Base-by-base conservation (phyloP, 371 early-diverging fungal species). In the Synchytrium microbalum region DNA sequence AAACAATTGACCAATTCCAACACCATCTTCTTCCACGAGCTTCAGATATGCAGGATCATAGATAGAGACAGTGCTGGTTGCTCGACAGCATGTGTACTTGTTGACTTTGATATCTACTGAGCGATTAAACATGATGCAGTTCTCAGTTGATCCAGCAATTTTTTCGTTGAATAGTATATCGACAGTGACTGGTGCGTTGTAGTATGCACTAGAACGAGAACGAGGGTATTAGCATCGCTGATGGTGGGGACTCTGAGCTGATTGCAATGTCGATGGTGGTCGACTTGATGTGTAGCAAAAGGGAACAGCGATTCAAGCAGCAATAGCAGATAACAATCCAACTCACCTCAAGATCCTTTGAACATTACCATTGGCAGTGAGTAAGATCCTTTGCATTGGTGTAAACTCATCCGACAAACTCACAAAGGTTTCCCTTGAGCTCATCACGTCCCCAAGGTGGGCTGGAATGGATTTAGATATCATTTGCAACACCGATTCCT, bases 1-100 rank as follows among this genome's bases (percentile, higher is more conserved):
- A 62, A 79, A 79, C 61, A 79, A 65, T 59, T 79, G 79, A 14
- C 79, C 79, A 56, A 79, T 75, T 26, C 77, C 79, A 27, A 79
- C 71, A 24, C 68, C 53, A 26, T 74, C 58, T 52, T 70, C 69
- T 0, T 33, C 61, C 0, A 79, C 61, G 1, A 79, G 62, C 23
- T 55, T 19, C 32, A 69, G 46, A 56, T 70, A 69, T 51, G 69
- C 59, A 0, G 64, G 33, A 52, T 69, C 62, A 16, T 54, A 56
- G 26, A 79, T 65, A n/a, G 54, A 66, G 10, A 79, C 67, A 1
- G 56, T 64, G 62, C 74, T 74, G 10, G 29, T 65, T 2, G 79
- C 79, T 23, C 59, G 67, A 67, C 79, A 79, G 53, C 68, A 61
- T 3, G 69, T 57, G 66, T 69, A 24, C 25, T 8, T 13, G 51